Evolutionary conservation across 2,329 filamentous ascomycete genomes (phyloP).

Genomic region (Claviceps sp.): DNA sequence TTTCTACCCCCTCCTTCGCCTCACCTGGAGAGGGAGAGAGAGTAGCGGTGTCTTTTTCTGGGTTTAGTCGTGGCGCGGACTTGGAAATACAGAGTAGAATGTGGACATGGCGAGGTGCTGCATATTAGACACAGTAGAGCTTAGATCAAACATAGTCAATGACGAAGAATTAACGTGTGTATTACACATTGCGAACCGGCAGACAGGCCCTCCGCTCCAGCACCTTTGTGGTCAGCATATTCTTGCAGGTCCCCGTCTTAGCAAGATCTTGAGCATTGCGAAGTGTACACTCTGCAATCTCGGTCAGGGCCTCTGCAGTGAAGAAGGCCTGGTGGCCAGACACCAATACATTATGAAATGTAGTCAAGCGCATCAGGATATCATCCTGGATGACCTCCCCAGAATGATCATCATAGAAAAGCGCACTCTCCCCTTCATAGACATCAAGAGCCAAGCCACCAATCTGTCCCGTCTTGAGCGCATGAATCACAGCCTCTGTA

Average conservation of each 20-base stretch:
- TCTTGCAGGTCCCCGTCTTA: constrained; percentile 17
- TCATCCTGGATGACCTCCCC: constrained; percentile 54
- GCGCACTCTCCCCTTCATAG: constrained; percentile 49
- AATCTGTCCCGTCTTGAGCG: constrained; percentile 45
- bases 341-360: constrained; percentile 54
- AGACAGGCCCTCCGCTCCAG: constrained; percentile 3
- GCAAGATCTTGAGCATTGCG: constrained; percentile 38
- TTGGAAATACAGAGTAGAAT: too few species aligned
- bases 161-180: not conserved
- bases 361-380: constrained; percentile 50
- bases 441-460: constrained; percentile 54
- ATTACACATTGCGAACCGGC: constrained; percentile 10
- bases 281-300: constrained; percentile 49
- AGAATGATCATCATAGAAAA: constrained; percentile 55
- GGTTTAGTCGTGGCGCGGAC: too few species aligned
- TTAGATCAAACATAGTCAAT: not conserved
- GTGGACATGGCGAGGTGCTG: too few species aligned
- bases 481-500: constrained; percentile 43
- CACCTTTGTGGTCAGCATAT: constrained; percentile 18
- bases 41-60: too few species aligned
- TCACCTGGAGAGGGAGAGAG: too few species aligned
- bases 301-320: constrained; percentile 48
- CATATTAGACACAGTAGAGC: not conserved
- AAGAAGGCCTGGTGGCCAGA: constrained; percentile 60
- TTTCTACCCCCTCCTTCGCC: too few species aligned